Percentiles rank a stretch among this genome's conserved stretches.
Conservation (phyloP, 2,329 filamentous ascomycete species). For the Fusarium fracticaudum region DNA sequence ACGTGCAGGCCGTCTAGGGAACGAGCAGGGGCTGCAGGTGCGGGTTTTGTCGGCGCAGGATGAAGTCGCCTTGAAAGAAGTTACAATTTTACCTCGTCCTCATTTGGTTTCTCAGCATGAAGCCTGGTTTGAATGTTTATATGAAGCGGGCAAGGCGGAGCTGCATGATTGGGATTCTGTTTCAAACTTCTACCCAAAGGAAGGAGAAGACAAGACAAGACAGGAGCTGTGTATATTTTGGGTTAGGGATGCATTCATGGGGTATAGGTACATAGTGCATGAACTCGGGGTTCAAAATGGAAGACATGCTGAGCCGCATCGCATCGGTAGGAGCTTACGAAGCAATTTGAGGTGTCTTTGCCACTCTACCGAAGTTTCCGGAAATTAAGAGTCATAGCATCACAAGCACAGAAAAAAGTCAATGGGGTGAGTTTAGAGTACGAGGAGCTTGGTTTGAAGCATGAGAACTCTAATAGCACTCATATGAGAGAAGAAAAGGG, state of each 20-base stretch:
- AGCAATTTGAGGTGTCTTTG: slow-evolving; percentile 9
- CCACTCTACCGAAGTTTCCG: slow-evolving; percentile 32
- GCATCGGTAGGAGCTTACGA: slow-evolving; percentile 19
- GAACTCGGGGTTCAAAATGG: not conserved
- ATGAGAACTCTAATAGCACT: not conserved
- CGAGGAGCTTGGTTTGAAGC: not conserved
- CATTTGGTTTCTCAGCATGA: not conserved
- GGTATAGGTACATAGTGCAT: slow-evolving; percentile 18
- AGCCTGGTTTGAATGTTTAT: slow-evolving; percentile 17
- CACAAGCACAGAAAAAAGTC: not conserved
- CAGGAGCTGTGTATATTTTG: slow-evolving; percentile 23
- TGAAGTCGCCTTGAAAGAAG: not conserved
- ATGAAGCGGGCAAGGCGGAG: slow-evolving; percentile 11
- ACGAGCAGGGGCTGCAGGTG: slow-evolving; percentile 21
- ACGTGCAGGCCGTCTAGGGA: slow-evolving; percentile 78
- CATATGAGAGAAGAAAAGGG: slow-evolving; percentile 3
- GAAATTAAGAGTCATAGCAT: slow-evolving; percentile 4
- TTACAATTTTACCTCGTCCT: not conserved
- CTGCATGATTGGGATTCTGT: slow-evolving; percentile 9
- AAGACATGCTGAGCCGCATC: not conserved
- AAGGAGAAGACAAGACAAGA: not conserved
- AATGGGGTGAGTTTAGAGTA: not conserved
- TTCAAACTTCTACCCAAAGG: not conserved
- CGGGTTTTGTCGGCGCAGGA: slow-evolving; percentile 1
- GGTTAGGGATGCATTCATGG: slow-evolving; percentile 16